Percentiles rank a stretch among this genome's conserved stretches.
These are phyloP conservation scores for Salvia miltiorrhiza DNA, from an alignment of 257 asterid species.

Conservation along the genomic window DNA sequence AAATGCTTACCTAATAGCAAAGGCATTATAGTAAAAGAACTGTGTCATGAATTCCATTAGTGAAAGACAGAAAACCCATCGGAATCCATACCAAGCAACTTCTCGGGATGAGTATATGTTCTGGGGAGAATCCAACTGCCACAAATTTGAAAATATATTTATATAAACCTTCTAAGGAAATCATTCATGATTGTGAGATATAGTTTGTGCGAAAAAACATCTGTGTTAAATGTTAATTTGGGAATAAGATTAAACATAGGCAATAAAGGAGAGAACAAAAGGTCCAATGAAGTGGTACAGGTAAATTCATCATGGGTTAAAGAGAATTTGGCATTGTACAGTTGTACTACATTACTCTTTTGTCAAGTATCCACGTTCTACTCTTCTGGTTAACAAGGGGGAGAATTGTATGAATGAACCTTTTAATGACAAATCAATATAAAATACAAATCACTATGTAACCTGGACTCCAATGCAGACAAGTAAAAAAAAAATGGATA, in stretches of 20 bases:
- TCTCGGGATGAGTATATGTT: conserved; percentile 50
- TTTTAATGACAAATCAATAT: not conserved
- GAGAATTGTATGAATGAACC: not conserved
- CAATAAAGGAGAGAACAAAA: not conserved
- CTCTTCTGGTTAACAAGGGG: not conserved
- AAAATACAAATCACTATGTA: not conserved
- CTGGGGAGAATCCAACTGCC: conserved; percentile 84
- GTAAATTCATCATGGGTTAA: not conserved
- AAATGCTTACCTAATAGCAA: conserved; percentile 73
- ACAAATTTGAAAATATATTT: conserved; percentile 21
- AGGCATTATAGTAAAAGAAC: conserved; percentile 83
- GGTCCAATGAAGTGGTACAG: not conserved
- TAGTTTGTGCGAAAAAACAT: not conserved
- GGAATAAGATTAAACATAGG: conserved; percentile 1
- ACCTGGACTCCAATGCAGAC: not conserved
- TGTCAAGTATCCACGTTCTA: not conserved
- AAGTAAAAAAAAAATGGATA: not conserved
- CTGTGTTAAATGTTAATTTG: not conserved
- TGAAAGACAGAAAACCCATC: conserved; percentile 69
- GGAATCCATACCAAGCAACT: conserved; percentile 75
- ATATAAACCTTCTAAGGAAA: not conserved
- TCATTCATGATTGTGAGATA: not conserved
- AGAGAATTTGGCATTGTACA: conserved; percentile 3
- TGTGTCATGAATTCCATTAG: conserved; percentile 90
- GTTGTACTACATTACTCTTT: conserved; percentile 9